Percentiles rank a stretch among this genome's conserved stretches.
Evolutionary conservation across 345 rosid species (phyloP).

Genomic region (Eucalyptus curtisii): DNA sequence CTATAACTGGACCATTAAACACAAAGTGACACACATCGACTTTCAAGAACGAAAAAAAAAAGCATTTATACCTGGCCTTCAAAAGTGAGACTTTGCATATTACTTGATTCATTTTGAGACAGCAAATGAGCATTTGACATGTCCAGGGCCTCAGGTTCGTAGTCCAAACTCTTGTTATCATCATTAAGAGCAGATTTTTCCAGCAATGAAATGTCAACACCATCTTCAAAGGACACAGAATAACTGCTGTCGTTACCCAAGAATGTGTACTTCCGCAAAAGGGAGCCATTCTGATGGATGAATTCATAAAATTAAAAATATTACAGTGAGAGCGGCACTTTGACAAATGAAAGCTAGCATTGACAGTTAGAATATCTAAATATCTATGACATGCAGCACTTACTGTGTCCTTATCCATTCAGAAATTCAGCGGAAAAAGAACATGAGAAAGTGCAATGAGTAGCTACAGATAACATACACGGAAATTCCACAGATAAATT

Average conservation of each 20-base stretch:
- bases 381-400: neutral
- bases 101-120: slow-evolving; percentile 25
- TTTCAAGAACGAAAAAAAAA: neutral
- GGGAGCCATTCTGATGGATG: slow-evolving; percentile 66
- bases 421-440: neutral
- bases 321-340: neutral
- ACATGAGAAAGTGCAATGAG: neutral
- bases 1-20: neutral
- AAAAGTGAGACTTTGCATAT: slow-evolving; percentile 58
- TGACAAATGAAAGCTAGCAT: neutral
- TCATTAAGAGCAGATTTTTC: slow-evolving; percentile 35
- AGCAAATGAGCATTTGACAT: slow-evolving; percentile 16
- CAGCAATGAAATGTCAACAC: slow-evolving; percentile 58
- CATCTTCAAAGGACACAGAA: slow-evolving; percentile 70
- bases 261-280: slow-evolving; percentile 75
- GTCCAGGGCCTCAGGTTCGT: slow-evolving; percentile 21
- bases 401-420: neutral
- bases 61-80: slow-evolving; percentile 71
- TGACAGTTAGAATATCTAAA: neutral
- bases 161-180: slow-evolving; percentile 24
- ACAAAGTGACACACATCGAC: neutral
- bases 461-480: neutral
- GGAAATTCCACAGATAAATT: neutral
- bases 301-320: neutral
- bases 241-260: slow-evolving; percentile 93